These are phyloP conservation scores for Irpex rosettiformis DNA, from an alignment of 1,284 basidiomycete genomes.

Conservation along the genomic window DNA sequence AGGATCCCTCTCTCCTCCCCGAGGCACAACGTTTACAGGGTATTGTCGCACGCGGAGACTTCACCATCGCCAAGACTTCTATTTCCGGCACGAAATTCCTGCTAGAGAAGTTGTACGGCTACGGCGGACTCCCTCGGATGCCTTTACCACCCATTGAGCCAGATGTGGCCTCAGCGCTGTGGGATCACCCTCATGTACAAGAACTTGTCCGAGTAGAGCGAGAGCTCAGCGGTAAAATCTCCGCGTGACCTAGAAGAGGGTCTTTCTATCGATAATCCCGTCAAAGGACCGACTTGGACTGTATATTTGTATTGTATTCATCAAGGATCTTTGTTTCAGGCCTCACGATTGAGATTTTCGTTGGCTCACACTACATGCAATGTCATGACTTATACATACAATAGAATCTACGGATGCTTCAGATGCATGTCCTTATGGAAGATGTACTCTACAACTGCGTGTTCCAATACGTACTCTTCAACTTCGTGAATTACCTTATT, in stretches of 20 bases:
- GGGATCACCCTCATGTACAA: constrained; percentile 67
- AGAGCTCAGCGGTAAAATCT: constrained; percentile 44
- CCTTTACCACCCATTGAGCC: constrained; percentile 67
- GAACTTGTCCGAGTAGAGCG: constrained; percentile 66
- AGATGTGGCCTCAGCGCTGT: constrained; percentile 54
- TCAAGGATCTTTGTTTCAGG: not conserved
- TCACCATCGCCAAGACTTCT: constrained; percentile 73
- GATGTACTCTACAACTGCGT: too few relatives aligned
- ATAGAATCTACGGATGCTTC: too few relatives aligned
- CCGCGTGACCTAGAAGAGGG: not conserved
- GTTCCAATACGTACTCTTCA: too few relatives aligned
- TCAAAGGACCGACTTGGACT: too few relatives aligned
- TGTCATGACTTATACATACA: too few relatives aligned
- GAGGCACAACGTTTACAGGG: constrained; percentile 79
- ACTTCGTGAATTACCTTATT: too few relatives aligned
- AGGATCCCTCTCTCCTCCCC: constrained; percentile 53
- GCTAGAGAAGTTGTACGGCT: constrained; percentile 71
- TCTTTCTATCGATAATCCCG: too few relatives aligned
- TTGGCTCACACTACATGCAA: too few relatives aligned
- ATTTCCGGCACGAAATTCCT: constrained; percentile 84
- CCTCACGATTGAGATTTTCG: not conserved
- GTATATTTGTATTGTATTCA: not conserved
- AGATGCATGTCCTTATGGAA: too few relatives aligned
- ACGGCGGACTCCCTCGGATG: constrained; percentile 71
- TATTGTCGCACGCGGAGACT: constrained; percentile 77